Evolutionary conservation across 202 grass and related monocot species (phyloP), one percentile per base, ranked within the genome.

Genomic region (Tripidium arundinaceum): DNA sequence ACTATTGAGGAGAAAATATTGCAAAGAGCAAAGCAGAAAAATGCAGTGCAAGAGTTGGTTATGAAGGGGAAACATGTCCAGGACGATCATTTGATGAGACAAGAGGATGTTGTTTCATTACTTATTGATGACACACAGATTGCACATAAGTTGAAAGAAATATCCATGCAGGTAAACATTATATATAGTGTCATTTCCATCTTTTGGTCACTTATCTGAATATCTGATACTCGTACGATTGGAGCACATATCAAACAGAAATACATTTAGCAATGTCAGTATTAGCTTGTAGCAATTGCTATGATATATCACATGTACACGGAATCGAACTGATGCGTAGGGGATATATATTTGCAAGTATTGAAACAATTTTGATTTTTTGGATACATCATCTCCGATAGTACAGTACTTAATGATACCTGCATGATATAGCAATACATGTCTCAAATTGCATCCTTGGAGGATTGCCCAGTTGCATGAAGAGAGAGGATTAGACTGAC

Each of bases 1-100:
- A 99, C 96, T 29, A 89, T 99, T 11, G 96, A 99, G 80, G 96
- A 99, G 64, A 99, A 99, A 83, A 99, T 99, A 82, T 85, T 99
- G 81, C 92, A 99, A 70, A 87, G 96, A 55, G 96, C 96, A 60
- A 99, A 88, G 62, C 92, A 99, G 80, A 99, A 99, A 81, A 96
- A 99, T 83, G 91, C 96, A 40, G 96, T 99, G 63, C 96, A 99
- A 72, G 92, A 99, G 78, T 90, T 99, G 49, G 96, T 99, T 65
- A 99, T 99, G 96, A 99, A 94, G 50, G 96, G 92, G 39, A 92
- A 92, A 80, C 96, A 96, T 83, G 83, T 96, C 22, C 96, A 95
- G 85, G 96, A 87, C 27, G 96, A 96, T 88, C 84, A 85, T 85
- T 72, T 93, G 73, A 90, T 96, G 82, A 93, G 90, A 77, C 90